Base-by-base conservation (phyloP, 768 basidiomycete genomes). In the Pisolithus albus region DNA sequence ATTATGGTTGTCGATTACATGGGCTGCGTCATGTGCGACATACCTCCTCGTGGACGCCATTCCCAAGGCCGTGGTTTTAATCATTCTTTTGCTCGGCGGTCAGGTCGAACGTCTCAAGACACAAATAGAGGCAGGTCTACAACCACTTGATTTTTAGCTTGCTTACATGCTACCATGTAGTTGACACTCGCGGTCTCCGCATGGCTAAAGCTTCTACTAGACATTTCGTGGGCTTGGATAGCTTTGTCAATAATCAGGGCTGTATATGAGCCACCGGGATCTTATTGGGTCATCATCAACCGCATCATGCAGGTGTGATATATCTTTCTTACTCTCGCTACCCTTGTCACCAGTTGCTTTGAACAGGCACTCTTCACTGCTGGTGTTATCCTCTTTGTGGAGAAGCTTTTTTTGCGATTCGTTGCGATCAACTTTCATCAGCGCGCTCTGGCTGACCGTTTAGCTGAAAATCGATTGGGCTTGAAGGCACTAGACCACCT, bases 361-460 rank as follows among this genome's bases (percentile, higher is more conserved):
- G 21, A 58, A 52, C 60, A 77, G 71, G 75, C 73, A 32, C 58
- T 80, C 38, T 81, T 80, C 55, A 62, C 75, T 10, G 64, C 71
- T 0, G 59, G 65, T 0, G 49, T 78, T 30, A 68, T 80, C 43
- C 60, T 81, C 1, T 70, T 80, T 11, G 72, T 64, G 26, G 79
- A 81, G 61, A 81, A 80, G 63, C 64, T 86, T 36, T 81, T 85
- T 64, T 65, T 91, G 30, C 85, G 82, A 59, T 82, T 83, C 53
- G 80, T 89, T 42, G 87, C 88, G 26, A 88, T 88, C 68, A 86
- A 81, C 57, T 91, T 90, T 63, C 87, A 90, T 63, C 76, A 81
- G 56, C 84, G 79, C 50, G 86, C 87, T 1, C 77, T 89, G 19
- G 81, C 84, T 9, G 87, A 89, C 50, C 82, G 87, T 36, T 68